Evolutionary conservation across 2,329 filamentous ascomycete species (phyloP), one percentile per base, ranked within the genome.

Genomic region (Mariannaea elegans): DNA sequence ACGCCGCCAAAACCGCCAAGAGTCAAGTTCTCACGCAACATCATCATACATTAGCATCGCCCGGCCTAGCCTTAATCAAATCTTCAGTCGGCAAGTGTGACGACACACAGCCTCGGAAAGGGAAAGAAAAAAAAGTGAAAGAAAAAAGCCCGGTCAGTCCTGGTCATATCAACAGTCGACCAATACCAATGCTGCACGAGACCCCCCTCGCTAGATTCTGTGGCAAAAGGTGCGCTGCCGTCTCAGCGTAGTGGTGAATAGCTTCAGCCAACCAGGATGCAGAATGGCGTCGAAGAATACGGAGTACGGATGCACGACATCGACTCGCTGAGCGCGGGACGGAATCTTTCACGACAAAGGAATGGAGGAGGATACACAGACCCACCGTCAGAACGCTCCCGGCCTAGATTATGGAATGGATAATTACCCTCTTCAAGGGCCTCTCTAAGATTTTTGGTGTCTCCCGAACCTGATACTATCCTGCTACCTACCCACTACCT

Each of bases 271-370:
- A 59, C 45, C 56, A 59, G 31, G 31, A 41, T 7, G 36, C 31
- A 48, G 48, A 58, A 19, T 18, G 31, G 32, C 19, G 39, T 9
- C 54, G n/a, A 23, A 39, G 27, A 21, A 19, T 24, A 50, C 38
- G 46, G 27, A 21, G 14, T 24, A 50, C 38, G 46, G 56, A 74
- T 74, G 74, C 73, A 75, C 71, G 70, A 75, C 75, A 81, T 80
- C 76, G 74, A 80, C 77, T 81, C 76, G 76, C 75, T 75, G 70
- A 70, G 67, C 56, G 70, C 76, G 73, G 74, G 73, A 77, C 76
- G 74, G 70, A 65, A 69, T 21, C 45, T 32, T 46, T 32, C 48
- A 36, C 48, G 42, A 53, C 46, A 39, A 47, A 46, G 52, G 27
- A 44, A 46, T 19, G 47, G 36, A 51, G 48, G 24, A 27, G 24